These are phyloP conservation scores for Arabidopsis arenosa DNA, from an alignment of 345 rosid species.

Conservation along the genomic window DNA sequence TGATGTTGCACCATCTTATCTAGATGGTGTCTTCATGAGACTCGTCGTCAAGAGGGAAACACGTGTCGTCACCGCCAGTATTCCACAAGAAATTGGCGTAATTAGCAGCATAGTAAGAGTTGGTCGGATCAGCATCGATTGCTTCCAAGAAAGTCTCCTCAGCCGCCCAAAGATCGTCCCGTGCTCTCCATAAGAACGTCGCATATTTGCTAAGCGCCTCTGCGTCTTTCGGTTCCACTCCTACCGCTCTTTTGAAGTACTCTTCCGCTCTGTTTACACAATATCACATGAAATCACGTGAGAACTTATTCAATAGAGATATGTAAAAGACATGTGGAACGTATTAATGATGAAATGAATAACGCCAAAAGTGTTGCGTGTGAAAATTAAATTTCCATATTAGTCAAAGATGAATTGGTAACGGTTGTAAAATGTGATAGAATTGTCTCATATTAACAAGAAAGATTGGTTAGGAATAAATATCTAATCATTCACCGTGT, in stretches of 20 bases:
- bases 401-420: neutral
- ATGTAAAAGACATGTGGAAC: slow-evolving; percentile 11
- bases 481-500: neutral
- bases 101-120: slow-evolving; percentile 71
- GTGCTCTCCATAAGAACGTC: slow-evolving; percentile 76
- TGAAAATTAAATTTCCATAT: slow-evolving; percentile 16
- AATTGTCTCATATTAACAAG: slow-evolving; percentile 3
- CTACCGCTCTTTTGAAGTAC: slow-evolving; percentile 72
- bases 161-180: slow-evolving; percentile 89
- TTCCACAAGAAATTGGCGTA: slow-evolving; percentile 97
- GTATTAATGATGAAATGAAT: neutral
- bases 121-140: slow-evolving; percentile 74
- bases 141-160: slow-evolving; percentile 92
- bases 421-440: slow-evolving; percentile 9
- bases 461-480: neutral
- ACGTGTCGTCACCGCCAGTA: slow-evolving; percentile 93
- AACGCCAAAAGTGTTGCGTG: slow-evolving; percentile 17
- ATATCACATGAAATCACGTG: slow-evolving; percentile 19
- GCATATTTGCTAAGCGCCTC: slow-evolving; percentile 89
- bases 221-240: slow-evolving; percentile 69
- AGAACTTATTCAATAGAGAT: slow-evolving; percentile 11
- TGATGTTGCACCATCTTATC: slow-evolving; percentile 4
- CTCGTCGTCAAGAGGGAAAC: slow-evolving; percentile 68
- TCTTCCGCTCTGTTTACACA: slow-evolving; percentile 74
- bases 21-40: slow-evolving; percentile 40